Conservation (phyloP, 257 asterid species). For the Scutellaria galericulata region DNA sequence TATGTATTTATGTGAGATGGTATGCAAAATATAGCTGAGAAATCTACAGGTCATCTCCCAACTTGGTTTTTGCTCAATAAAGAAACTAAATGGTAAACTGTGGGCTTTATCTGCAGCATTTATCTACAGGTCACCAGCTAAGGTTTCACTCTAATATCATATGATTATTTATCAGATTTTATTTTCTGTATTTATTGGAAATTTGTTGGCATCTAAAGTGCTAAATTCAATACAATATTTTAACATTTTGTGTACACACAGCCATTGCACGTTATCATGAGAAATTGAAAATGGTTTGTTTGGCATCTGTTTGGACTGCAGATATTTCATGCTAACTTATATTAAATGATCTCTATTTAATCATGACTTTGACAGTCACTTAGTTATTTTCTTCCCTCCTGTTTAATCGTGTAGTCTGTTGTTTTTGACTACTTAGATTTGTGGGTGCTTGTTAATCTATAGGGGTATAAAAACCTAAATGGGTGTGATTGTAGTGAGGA, state of each 20-base stretch:
- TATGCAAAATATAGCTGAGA: conserved; percentile 9
- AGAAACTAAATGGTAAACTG: conserved; percentile 13
- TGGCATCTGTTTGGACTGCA: background rate
- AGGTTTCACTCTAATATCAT: background rate
- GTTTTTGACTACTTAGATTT: background rate
- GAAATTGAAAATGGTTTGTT: conserved; percentile 1
- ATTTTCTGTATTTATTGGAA: no score
- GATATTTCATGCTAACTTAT: conserved; percentile 17
- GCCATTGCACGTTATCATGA: conserved; percentile 4
- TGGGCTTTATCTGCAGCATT: conserved; percentile 13
- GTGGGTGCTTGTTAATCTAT: no score
- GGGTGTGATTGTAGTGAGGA: no score
- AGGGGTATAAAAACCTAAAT: no score
- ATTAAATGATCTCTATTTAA: conserved; percentile 13
- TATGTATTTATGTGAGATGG: conserved; percentile 1
- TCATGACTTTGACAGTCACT: background rate
- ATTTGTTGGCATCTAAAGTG: background rate
- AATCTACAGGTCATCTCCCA: background rate
- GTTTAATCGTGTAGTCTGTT: background rate
- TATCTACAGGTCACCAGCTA: background rate
- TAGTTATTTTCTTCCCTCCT: background rate
- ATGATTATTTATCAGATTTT: background rate
- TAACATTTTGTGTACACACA: conserved; percentile 5
- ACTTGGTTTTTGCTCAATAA: conserved; percentile 10
- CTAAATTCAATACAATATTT: background rate